A percentile compares a stretch with the other conserved stretches of the same genome.
Evolutionary conservation across 225 moss, liverwort and hornwort species (phyloP).

Genomic region (Asterella californica): DNA sequence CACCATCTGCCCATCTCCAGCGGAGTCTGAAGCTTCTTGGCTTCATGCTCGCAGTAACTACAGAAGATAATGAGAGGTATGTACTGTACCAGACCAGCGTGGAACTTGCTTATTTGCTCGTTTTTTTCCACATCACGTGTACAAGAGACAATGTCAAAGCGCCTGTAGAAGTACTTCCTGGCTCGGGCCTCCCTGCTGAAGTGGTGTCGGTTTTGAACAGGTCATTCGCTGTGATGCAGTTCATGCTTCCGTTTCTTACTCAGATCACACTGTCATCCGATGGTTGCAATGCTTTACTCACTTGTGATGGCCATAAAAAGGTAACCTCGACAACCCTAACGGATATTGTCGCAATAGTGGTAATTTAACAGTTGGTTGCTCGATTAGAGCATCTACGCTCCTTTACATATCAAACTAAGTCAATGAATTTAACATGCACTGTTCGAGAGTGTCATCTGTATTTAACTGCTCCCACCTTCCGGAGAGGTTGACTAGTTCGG

Average conservation of each 20-base stretch:
- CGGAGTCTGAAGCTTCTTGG: constrained; percentile 58
- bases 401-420: not conserved
- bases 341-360: not conserved
- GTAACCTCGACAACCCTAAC: constrained; percentile 22
- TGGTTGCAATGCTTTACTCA: constrained; percentile 70
- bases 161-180: too few species aligned
- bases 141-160: not conserved
- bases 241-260: constrained; percentile 80
- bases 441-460: not conserved
- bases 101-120: not conserved
- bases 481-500: too few species aligned
- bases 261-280: constrained; percentile 73
- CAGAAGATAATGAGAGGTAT: constrained; percentile 69
- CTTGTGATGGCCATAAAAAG: constrained; percentile 65
- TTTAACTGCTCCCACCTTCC: not conserved
- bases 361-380: not conserved
- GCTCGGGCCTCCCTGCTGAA: not conserved
- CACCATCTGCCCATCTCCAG: constrained; percentile 67
- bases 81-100: not conserved
- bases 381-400: not conserved
- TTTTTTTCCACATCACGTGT: not conserved
- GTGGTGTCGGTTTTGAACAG: constrained; percentile 36
- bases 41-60: constrained; percentile 64
- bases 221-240: constrained; percentile 68
- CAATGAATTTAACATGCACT: not conserved